These are phyloP conservation scores for Brassica balearica DNA, from an alignment of 441 rosid species.

Conservation along the genomic window DNA sequence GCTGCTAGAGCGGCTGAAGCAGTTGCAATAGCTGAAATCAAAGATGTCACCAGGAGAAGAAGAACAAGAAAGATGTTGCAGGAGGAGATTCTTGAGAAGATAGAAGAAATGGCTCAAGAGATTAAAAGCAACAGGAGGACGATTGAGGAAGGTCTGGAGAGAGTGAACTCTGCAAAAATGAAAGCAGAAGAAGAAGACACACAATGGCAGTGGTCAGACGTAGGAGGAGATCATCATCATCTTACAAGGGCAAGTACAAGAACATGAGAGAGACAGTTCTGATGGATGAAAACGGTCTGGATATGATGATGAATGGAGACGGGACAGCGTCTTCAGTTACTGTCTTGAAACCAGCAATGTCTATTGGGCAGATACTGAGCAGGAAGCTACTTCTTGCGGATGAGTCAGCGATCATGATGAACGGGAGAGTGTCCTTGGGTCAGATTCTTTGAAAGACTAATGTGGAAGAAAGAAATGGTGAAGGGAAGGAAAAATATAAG, in stretches of 20 bases:
- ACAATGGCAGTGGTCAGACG: slow-evolving; percentile 57
- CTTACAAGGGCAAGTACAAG: slow-evolving; percentile 44
- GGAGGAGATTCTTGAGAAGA: too few relatives aligned
- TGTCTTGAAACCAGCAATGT: slow-evolving; percentile 68
- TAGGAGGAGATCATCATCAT: slow-evolving; percentile 46
- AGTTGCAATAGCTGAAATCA: too few relatives aligned
- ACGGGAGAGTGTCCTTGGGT: slow-evolving; percentile 70
- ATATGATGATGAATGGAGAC: slow-evolving; percentile 44
- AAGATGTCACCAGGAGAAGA: too few relatives aligned
- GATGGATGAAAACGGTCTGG: slow-evolving; percentile 61
- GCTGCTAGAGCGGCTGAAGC: too few relatives aligned
- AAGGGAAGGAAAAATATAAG: slow-evolving; percentile 10
- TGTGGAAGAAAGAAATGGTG: slow-evolving; percentile 3
- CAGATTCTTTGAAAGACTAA: slow-evolving; percentile 73
- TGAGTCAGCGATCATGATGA: slow-evolving; percentile 55
- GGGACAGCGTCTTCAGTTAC: slow-evolving; percentile 51
- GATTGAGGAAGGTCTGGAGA: too few relatives aligned
- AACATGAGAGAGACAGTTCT: slow-evolving; percentile 45
- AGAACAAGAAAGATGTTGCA: too few relatives aligned
- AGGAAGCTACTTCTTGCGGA: slow-evolving; percentile 38
- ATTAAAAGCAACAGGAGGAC: too few relatives aligned
- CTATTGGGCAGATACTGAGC: slow-evolving; percentile 92
- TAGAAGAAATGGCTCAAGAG: too few relatives aligned
- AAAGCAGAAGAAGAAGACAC: slow-evolving; percentile 58
- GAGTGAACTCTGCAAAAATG: slow-evolving; percentile 46